Evolutionary conservation across 208 protist species (phyloP).

Genomic region (Acanthamoeba royreba): DNA sequence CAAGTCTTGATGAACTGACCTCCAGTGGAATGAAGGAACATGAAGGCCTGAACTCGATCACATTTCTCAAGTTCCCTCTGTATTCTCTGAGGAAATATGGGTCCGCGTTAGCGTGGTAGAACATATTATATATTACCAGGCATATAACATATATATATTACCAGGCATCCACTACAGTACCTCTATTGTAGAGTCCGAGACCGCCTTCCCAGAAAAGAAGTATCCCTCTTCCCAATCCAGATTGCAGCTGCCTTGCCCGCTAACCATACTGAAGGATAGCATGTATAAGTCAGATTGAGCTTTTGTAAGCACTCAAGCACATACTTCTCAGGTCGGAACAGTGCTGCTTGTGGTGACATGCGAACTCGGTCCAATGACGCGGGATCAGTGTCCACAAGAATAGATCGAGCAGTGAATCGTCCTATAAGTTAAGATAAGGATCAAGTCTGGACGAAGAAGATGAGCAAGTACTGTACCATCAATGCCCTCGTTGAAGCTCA

Average conservation of each 20-base stretch:
- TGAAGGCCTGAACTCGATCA: background rate
- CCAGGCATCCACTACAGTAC: background rate
- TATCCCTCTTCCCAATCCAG: background rate
- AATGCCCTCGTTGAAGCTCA: background rate
- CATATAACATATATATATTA: background rate
- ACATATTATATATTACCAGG: background rate
- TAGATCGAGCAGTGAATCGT: background rate
- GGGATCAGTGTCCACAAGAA: background rate
- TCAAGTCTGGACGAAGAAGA: too few relatives aligned
- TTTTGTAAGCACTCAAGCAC: background rate
- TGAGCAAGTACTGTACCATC: too few relatives aligned
- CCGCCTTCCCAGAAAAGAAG: background rate
- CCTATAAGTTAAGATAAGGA: too few relatives aligned
- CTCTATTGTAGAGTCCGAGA: background rate
- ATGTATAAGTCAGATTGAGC: background rate
- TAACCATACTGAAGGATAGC: background rate
- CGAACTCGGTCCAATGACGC: background rate
- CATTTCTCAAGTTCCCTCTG: background rate
- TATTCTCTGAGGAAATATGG: background rate
- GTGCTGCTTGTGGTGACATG: background rate
- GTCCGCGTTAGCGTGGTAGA: too few relatives aligned
- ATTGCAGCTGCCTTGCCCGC: background rate
- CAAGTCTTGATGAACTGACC: background rate
- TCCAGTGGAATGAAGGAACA: background rate
- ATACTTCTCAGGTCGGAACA: background rate